phyloP scores from a whole-genome alignment of 208 protist species.

The Crithidia mellificae region DNA sequence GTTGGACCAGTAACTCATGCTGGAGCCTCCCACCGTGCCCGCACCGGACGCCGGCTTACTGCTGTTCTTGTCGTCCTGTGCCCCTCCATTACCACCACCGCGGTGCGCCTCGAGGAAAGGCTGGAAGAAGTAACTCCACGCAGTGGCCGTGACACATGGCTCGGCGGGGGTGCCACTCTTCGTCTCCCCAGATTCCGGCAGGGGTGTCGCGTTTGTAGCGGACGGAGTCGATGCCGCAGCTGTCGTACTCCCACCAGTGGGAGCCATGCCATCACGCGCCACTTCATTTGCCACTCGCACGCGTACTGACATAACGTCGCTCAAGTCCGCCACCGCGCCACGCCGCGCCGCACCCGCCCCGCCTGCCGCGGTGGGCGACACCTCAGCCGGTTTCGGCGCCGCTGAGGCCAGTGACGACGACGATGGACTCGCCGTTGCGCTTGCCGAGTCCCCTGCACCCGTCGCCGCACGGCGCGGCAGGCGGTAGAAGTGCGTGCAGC shows the following conservation, averaged over 20 bases:
- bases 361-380: no score
- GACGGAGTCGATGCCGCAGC: no score
- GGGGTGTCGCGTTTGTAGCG: not conserved
- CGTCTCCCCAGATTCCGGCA: not conserved
- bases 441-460: no score
- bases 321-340: not conserved
- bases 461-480: conserved; percentile 1
- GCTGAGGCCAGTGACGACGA: no score
- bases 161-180: not conserved
- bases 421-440: no score
- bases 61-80: not conserved
- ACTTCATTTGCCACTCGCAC: conserved; percentile 1
- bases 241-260: no score
- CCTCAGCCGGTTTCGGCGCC: no score
- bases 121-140: conserved; percentile 30
- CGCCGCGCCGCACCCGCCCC: not conserved
- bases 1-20: not conserved
- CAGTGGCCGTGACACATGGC: conserved; percentile 16
- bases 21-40: not conserved
- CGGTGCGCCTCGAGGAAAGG: not conserved
- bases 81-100: no score
- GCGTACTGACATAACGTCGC: conserved; percentile 2
- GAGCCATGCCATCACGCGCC: not conserved
- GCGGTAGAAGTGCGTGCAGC: conserved; percentile 22
- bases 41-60: not conserved